phyloP scores from a whole-genome alignment of 1,139 yeast genomes.

The Geotrichum candidum region DNA sequence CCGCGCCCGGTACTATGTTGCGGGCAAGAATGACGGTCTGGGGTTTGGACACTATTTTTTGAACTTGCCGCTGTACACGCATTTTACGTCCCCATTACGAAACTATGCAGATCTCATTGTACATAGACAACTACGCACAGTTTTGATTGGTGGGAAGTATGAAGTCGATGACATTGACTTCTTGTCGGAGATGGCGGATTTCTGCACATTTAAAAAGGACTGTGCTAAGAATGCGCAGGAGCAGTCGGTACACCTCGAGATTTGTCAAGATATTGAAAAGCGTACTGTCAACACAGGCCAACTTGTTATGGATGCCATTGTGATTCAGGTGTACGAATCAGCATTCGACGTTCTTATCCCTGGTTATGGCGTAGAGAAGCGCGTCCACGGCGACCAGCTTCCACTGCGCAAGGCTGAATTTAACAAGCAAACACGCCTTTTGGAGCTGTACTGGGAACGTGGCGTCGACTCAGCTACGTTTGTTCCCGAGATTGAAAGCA shows the following conservation, averaged over 20 bases:
- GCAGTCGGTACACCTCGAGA: conserved; percentile 78
- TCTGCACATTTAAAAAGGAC: conserved; percentile 89
- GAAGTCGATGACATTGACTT: conserved; percentile 59
- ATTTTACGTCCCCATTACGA: conserved; percentile 82
- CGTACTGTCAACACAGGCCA: conserved; percentile 67
- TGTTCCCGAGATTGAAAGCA: conserved; percentile 79
- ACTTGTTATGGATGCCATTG: conserved; percentile 75
- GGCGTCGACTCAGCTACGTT: conserved; percentile 87
- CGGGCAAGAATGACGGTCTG: conserved; percentile 81
- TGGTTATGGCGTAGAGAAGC: conserved; percentile 90
- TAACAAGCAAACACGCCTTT: conserved; percentile 56
- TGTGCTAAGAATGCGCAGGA: conserved; percentile 90
- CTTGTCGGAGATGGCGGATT: conserved; percentile 76
- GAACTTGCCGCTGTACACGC: conserved; percentile 81
- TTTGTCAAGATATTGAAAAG: conserved; percentile 77
- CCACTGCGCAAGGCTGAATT: conserved; percentile 90
- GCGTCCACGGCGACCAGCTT: conserved; percentile 95
- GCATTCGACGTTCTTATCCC: conserved; percentile 92
- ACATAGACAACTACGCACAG: conserved; percentile 78
- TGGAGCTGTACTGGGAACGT: conserved; percentile 87
- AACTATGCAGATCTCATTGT: conserved; percentile 89
- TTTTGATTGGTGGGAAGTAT: conserved; percentile 42
- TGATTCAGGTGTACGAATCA: conserved; percentile 87
- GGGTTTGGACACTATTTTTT: conserved; percentile 66
- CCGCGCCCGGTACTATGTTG: conserved; percentile 79